Evolutionary conservation across 2,329 filamentous ascomycete genomes (phyloP).

Genomic region (Colletotrichum liaoningense): DNA sequence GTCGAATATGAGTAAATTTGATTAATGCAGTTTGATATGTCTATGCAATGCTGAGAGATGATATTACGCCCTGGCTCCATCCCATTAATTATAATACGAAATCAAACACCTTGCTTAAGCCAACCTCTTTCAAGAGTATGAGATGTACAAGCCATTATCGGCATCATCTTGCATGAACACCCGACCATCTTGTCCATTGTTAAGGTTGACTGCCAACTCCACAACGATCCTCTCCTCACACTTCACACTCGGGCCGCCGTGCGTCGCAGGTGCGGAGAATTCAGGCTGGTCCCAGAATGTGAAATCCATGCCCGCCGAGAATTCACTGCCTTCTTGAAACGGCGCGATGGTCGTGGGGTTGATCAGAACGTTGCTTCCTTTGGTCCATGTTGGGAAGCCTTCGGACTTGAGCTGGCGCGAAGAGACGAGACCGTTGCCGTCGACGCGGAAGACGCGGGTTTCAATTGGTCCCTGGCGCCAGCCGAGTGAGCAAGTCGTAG

Average conservation of each 20-base stretch:
- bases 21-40: too few species aligned
- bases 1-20: too few species aligned
- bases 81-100: too few species aligned
- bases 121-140: conserved; percentile 1
- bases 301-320: conserved; percentile 9
- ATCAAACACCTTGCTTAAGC: too few species aligned
- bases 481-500: conserved; percentile 42
- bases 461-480: conserved; percentile 49
- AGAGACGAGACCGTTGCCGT: conserved; percentile 40
- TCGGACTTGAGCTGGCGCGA: conserved; percentile 23
- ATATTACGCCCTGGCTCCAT: too few species aligned
- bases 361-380: conserved; percentile 5
- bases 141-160: conserved; percentile 22
- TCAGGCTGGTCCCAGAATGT: conserved; percentile 24
- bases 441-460: conserved; percentile 51
- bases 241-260: conserved; percentile 13
- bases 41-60: too few species aligned
- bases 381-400: conserved; percentile 17
- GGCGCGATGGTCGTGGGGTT: conserved; percentile 22
- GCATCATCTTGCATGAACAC: conserved; percentile 24
- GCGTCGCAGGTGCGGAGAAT: neutral
- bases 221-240: conserved; percentile 21
- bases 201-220: conserved; percentile 24
- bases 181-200: conserved; percentile 11
- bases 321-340: conserved; percentile 1